These are phyloP conservation scores for Lactarius psammicola DNA, from an alignment of 768 basidiomycete genomes.

Conservation along the genomic window DNA sequence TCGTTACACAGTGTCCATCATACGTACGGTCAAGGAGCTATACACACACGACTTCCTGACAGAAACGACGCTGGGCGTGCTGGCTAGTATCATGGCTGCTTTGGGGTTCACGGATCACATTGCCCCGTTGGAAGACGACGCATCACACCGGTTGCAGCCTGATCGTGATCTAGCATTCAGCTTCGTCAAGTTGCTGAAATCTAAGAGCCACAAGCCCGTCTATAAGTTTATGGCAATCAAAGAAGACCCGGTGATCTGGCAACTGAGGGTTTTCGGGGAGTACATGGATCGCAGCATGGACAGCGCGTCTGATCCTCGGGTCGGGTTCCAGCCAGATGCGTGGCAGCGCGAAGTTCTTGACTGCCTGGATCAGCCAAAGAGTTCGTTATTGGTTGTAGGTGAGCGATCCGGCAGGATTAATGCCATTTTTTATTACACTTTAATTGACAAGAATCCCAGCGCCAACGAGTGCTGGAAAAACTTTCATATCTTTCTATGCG, in stretches of 20 bases:
- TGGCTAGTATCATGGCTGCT: conserved; percentile 42
- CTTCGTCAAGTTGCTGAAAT: conserved; percentile 54
- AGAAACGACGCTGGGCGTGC: conserved; percentile 36
- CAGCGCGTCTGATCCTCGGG: conserved; percentile 52
- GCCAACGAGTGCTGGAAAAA: conserved; percentile 72
- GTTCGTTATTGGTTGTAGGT: conserved; percentile 68
- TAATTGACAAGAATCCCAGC: conserved; percentile 38
- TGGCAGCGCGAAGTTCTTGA: conserved; percentile 72
- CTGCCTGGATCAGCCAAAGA: conserved; percentile 50
- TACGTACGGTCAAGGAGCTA: conserved; percentile 50
- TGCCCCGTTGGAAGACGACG: conserved; percentile 29
- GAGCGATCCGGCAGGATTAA: conserved; percentile 28
- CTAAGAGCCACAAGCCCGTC: conserved; percentile 41
- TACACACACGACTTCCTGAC: conserved; percentile 41
- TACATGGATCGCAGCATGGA: conserved; percentile 76
- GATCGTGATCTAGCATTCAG: conserved; percentile 46
- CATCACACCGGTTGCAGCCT: conserved; percentile 24
- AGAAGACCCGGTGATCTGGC: conserved; percentile 62
- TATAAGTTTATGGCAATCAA: conserved; percentile 54
- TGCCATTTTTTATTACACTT: background rate
- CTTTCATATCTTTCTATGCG: conserved; percentile 74
- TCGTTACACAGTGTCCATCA: conserved; percentile 44
- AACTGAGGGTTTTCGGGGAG: conserved; percentile 66
- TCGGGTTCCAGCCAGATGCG: conserved; percentile 63
- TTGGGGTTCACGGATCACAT: conserved; percentile 50